Conservation (phyloP, 768 basidiomycete genomes). For the Boletus patriciae region DNA sequence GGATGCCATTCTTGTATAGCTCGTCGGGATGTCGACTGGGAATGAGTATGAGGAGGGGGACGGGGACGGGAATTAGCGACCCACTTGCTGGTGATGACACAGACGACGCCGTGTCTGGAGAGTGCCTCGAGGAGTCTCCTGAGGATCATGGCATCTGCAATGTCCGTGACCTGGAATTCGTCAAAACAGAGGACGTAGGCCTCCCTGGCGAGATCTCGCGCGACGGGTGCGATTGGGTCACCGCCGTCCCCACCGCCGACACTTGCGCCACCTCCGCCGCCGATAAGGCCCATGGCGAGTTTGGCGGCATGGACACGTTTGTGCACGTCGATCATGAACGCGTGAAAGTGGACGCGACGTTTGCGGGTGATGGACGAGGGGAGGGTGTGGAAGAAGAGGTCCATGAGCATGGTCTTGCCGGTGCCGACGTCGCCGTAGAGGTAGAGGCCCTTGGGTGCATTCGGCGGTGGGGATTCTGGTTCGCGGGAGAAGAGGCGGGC, state of each 20-base stretch:
- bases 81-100: conserved; percentile 96
- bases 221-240: conserved; percentile 86
- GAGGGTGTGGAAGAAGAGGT: conserved; percentile 88
- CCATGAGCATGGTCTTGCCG: conserved; percentile 99
- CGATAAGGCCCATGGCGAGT: conserved; percentile 60
- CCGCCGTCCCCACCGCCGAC: conserved; percentile 40
- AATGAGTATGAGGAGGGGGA: background rate
- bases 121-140: conserved; percentile 85
- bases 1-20: conserved; percentile 98
- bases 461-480: conserved; percentile 41
- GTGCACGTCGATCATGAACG: conserved; percentile 99
- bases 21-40: conserved; percentile 93
- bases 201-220: conserved; percentile 80
- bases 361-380: conserved; percentile 65
- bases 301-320: conserved; percentile 87
- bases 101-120: conserved; percentile 85
- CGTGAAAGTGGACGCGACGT: conserved; percentile 95
- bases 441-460: conserved; percentile 84
- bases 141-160: conserved; percentile 97
- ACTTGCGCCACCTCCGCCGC: conserved; percentile 32
- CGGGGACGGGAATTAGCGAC: conserved; percentile 26
- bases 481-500: conserved; percentile 33
- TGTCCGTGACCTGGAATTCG: conserved; percentile 99
- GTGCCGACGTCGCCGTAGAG: conserved; percentile 97
- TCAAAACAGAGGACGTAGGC: conserved; percentile 92